Base-by-base conservation (phyloP, 495 filamentous ascomycete genomes). In the Hypomontagnella monticulosa region DNA sequence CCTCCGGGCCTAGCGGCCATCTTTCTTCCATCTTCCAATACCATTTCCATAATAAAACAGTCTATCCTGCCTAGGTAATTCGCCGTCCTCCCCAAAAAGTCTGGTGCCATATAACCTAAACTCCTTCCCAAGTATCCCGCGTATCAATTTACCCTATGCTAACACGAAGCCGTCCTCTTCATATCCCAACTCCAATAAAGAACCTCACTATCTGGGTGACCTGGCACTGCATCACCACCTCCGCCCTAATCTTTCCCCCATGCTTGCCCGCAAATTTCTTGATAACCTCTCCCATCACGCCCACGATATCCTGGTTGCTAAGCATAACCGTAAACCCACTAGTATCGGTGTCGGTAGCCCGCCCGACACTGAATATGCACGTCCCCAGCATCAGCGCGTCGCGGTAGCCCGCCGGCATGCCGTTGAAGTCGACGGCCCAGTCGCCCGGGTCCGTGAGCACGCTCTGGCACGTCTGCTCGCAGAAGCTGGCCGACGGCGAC, bases 251-350 rank as follows among this genome's bases (percentile, higher is more conserved):
- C 51, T 37, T 54, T 1, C 63, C 67, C 0, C 43, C 44, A 20
- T 73, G 70, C 18, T 27, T 10, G 1, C 48, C 27, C 0, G 59
- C 67, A 16, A 66, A 73, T 5, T 53, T 40, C 4, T 43, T 44
- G 5, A 71, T 44, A 3, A 41, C 36, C 54, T 56, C 63, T 10
- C 44, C 70, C 6, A 71, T 46, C 1, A 66, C 34, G 12, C 65
- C 67, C 1, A 71, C 36, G 11, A 73, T 71, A 11, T 73, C 70
- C 56, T 71, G 67, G 15, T 73, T 73, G 14, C 41, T 9, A 9
- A 73, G 20, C 4, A 19, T 16, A 37, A 73, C 65, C 10, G 10
- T 27, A 16, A 67, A 70, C 4, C 33, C 1, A 15, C 38, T 0
- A 12, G 33, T 46, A 4, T 68, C 67, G 3, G 12, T 32, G 38